phyloP scores from a whole-genome alignment of 768 basidiomycete genomes.

The Tephrocybe sp. region DNA sequence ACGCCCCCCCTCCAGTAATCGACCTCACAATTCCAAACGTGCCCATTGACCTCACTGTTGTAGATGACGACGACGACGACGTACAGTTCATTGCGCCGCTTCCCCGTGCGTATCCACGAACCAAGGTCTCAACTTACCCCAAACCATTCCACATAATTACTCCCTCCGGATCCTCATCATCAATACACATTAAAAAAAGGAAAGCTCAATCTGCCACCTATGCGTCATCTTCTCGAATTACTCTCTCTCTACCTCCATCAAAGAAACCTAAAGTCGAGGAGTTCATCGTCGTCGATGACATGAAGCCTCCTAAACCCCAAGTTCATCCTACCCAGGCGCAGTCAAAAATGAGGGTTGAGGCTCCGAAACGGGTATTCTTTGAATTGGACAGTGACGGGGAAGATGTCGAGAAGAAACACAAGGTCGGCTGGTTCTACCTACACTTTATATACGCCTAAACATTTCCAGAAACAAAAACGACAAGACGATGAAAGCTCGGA shows the following conservation, averaged over 20 bases:
- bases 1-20: constrained; percentile 2
- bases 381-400: constrained; percentile 20
- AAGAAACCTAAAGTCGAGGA: not conserved
- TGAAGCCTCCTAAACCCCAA: too few species aligned
- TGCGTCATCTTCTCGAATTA: not conserved
- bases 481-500: constrained; percentile 11
- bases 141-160: not conserved
- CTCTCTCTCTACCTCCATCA: not conserved
- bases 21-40: constrained; percentile 1
- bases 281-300: not conserved
- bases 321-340: too few species aligned
- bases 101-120: too few species aligned
- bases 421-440: constrained; percentile 7
- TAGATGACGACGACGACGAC: not conserved
- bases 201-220: not conserved
- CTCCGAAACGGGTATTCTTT: not conserved
- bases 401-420: constrained; percentile 8
- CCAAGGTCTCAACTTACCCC: not conserved
- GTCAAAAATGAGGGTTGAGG: too few species aligned
- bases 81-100: too few species aligned
- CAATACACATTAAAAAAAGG: not conserved
- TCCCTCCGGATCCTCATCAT: not conserved
- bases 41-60: constrained; percentile 10
- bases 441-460: not conserved
- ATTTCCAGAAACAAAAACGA: constrained; percentile 6